Percentiles rank a stretch among this genome's conserved stretches.
These are phyloP conservation scores for Polytrichum commune DNA, from an alignment of 225 moss, liverwort and hornwort genomes.

Conservation along the genomic window DNA sequence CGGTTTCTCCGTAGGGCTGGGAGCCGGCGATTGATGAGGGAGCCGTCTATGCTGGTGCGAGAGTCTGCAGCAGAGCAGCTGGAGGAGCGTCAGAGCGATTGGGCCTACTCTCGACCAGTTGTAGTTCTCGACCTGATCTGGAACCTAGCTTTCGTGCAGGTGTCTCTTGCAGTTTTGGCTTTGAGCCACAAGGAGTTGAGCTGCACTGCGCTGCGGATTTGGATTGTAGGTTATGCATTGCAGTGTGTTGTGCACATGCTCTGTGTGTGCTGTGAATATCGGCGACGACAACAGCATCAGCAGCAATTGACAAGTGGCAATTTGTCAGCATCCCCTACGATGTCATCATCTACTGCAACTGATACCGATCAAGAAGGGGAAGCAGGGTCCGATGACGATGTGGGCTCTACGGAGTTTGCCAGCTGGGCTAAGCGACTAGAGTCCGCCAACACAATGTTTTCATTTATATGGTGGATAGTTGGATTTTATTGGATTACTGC, in stretches of 20 bases:
- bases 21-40: constrained; percentile 93
- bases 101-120: constrained; percentile 97
- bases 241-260: constrained; percentile 98
- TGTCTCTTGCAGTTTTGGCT: constrained; percentile 65
- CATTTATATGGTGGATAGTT: constrained; percentile 96
- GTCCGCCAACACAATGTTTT: constrained; percentile 90
- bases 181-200: constrained; percentile 72
- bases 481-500: constrained; percentile 95
- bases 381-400: constrained; percentile 80
- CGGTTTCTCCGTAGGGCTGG: constrained; percentile 91
- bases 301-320: constrained; percentile 38
- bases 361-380: constrained; percentile 68
- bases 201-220: constrained; percentile 58
- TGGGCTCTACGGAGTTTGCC: constrained; percentile 45
- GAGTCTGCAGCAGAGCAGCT: constrained; percentile 99
- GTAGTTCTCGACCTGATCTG: constrained; percentile 98
- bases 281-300: constrained; percentile 63
- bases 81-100: constrained; percentile 97
- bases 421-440: constrained; percentile 97
- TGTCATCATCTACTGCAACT: constrained; percentile 22
- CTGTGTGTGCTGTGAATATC: constrained; percentile 92
- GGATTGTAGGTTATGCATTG: constrained; percentile 89
- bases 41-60: constrained; percentile 97
- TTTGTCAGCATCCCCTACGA: constrained; percentile 18
- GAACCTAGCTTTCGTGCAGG: constrained; percentile 91